Evolutionary conservation across 2,329 filamentous ascomycete species (phyloP).

Genomic region (Cladosporium phlei): DNA sequence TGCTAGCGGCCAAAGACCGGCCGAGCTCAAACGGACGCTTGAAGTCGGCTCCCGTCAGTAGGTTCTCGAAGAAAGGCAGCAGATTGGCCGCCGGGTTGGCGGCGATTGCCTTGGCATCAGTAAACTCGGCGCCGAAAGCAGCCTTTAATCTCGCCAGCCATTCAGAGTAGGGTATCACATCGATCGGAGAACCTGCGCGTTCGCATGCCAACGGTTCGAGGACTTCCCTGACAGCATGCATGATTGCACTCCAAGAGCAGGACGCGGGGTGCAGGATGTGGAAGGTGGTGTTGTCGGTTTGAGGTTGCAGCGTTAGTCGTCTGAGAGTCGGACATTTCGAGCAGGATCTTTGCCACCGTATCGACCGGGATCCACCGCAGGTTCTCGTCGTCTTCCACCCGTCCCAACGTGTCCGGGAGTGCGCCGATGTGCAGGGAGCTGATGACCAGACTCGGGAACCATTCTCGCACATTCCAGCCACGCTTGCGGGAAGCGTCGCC

Average conservation of each 20-base stretch:
- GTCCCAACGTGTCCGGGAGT: not conserved
- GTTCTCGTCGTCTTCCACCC: not conserved
- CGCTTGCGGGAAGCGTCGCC: not conserved
- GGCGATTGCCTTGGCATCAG: not conserved
- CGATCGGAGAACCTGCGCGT: not conserved
- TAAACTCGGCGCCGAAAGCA: not conserved
- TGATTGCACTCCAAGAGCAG: not conserved
- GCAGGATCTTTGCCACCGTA: not conserved
- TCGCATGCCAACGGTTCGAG: not conserved
- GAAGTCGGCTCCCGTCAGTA: not conserved
- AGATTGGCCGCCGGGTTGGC: not conserved
- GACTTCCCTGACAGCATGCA: not conserved
- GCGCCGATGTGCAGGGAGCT: not conserved
- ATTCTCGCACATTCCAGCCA: not conserved
- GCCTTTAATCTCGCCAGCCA: not conserved
- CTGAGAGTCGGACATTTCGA: not conserved
- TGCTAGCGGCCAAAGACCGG: not conserved
- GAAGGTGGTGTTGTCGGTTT: not conserved
- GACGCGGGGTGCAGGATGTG: not conserved
- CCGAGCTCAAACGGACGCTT: not conserved
- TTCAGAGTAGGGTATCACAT: not conserved
- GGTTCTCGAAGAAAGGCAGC: not conserved
- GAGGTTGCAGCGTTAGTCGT: no score
- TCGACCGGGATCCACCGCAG: slow-evolving; percentile 1
- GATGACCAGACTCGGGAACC: not conserved